Percentiles rank a stretch among this genome's conserved stretches.
Conservation (phyloP, 352 stramenopile species). For the Pythium oligandrum region DNA sequence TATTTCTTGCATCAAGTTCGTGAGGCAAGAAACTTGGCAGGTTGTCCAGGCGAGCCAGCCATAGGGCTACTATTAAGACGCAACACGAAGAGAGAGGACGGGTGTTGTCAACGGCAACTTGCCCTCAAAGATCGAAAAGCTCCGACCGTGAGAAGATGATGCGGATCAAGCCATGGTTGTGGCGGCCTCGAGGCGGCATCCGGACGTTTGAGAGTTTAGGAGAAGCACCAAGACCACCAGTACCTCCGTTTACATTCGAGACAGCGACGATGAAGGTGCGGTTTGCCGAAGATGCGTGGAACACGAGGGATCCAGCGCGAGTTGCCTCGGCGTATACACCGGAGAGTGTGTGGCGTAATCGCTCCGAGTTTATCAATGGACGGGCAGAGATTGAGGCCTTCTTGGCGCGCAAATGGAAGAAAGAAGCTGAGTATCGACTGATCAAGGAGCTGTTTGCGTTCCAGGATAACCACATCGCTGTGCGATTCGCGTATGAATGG, state of each 20-base stretch:
- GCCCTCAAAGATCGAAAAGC: no score
- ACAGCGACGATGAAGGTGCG: conserved; percentile 76
- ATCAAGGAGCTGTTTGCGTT: conserved; percentile 90
- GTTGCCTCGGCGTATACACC: conserved; percentile 82
- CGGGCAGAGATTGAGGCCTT: conserved; percentile 75
- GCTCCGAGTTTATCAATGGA: conserved; percentile 73
- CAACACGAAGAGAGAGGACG: no score
- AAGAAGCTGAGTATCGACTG: conserved; percentile 77
- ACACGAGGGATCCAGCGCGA: conserved; percentile 59
- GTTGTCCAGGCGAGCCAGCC: no score
- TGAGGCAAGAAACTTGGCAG: no score
- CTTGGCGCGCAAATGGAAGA: conserved; percentile 66
- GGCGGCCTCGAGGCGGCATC: conserved; percentile 84
- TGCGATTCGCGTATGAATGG: conserved; percentile 89
- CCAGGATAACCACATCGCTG: conserved; percentile 78
- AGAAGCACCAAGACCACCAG: conserved; percentile 20
- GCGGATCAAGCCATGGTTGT: conserved; percentile 83
- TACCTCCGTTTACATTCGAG: conserved; percentile 81
- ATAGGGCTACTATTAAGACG: no score
- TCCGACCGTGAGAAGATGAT: conserved; percentile 76
- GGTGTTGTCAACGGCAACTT: no score
- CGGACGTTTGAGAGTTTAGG: no score
- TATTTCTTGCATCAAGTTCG: no score
- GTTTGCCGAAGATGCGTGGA: conserved; percentile 87
- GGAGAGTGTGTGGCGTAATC: conserved; percentile 85